These are phyloP conservation scores for Penicillium griseofulvum DNA, from an alignment of 2,329 filamentous ascomycete genomes.

Conservation along the genomic window DNA sequence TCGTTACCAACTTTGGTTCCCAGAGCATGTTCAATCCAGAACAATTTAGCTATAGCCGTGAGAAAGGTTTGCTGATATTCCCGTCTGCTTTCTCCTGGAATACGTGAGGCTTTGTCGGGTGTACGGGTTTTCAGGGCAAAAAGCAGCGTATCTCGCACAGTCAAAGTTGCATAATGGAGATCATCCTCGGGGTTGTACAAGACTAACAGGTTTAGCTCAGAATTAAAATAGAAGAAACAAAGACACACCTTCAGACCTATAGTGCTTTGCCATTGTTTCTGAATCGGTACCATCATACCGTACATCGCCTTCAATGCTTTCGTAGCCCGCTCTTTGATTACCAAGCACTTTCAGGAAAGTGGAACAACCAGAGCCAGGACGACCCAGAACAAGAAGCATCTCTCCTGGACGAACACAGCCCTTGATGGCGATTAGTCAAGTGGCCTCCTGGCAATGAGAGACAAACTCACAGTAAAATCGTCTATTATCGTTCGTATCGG, in stretches of 20 bases:
- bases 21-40: constrained; percentile 69
- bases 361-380: constrained; percentile 59
- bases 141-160: constrained; percentile 68
- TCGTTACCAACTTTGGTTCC: constrained; percentile 74
- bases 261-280: constrained; percentile 50
- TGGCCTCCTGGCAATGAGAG: background rate
- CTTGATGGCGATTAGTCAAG: constrained; percentile 8
- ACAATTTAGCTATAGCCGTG: constrained; percentile 66
- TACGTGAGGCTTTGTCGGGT: constrained; percentile 59
- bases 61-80: constrained; percentile 63
- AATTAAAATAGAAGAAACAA: background rate
- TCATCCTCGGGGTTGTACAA: constrained; percentile 78
- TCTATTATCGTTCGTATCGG: constrained; percentile 66
- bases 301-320: constrained; percentile 56
- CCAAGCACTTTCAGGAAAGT: constrained; percentile 81
- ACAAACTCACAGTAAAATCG: constrained; percentile 50
- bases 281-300: constrained; percentile 57
- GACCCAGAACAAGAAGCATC: constrained; percentile 43
- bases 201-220: constrained; percentile 41
- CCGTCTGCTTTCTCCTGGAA: constrained; percentile 60
- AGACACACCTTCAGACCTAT: constrained; percentile 42
- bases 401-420: constrained; percentile 43
- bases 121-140: constrained; percentile 70
- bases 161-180: constrained; percentile 74
- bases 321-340: constrained; percentile 63